A percentile compares a stretch with the other conserved stretches of the same genome.
Conservation (phyloP, 2,329 filamentous ascomycete species). For the Cladosporium sp. region DNA sequence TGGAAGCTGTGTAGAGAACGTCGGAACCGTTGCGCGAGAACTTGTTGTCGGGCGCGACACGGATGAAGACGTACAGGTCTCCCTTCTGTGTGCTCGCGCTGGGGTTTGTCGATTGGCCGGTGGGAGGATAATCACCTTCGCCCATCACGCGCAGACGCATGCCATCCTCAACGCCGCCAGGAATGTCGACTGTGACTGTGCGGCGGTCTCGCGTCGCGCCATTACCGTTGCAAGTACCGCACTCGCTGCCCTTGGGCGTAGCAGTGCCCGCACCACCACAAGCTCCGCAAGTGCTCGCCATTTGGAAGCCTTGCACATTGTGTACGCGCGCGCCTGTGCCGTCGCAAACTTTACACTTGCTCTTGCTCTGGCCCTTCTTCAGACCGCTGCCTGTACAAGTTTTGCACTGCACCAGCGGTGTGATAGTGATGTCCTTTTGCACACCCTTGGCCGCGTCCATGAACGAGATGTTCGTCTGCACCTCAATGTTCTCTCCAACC, state of each 20-base stretch:
- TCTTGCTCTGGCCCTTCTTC: constrained; percentile 74
- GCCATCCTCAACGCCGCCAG: constrained; percentile 91
- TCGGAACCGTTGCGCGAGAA: constrained; percentile 87
- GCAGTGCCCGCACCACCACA: constrained; percentile 78
- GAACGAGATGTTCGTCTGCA: constrained; percentile 89
- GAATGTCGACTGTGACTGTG: constrained; percentile 86
- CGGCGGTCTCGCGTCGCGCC: constrained; percentile 82
- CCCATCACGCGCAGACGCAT: constrained; percentile 85
- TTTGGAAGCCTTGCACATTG: constrained; percentile 91
- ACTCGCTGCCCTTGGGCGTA: constrained; percentile 79
- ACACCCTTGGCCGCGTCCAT: constrained; percentile 94
- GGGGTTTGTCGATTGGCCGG: constrained; percentile 66
- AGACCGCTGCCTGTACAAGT: constrained; percentile 82
- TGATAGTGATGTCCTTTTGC: constrained; percentile 82
- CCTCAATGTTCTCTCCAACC: constrained; percentile 95
- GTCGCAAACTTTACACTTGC: constrained; percentile 75
- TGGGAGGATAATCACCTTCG: constrained; percentile 83
- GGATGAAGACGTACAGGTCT: constrained; percentile 88
- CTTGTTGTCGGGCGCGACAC: constrained; percentile 83
- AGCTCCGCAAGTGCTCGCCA: constrained; percentile 81
- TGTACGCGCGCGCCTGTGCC: constrained; percentile 86
- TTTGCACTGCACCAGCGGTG: constrained; percentile 75
- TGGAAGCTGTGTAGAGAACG: constrained; percentile 85
- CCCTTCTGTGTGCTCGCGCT: constrained; percentile 69
- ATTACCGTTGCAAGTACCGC: constrained; percentile 74